Conservation (phyloP, 352 stramenopile genomes). For the Globisporangium polare region DNA sequence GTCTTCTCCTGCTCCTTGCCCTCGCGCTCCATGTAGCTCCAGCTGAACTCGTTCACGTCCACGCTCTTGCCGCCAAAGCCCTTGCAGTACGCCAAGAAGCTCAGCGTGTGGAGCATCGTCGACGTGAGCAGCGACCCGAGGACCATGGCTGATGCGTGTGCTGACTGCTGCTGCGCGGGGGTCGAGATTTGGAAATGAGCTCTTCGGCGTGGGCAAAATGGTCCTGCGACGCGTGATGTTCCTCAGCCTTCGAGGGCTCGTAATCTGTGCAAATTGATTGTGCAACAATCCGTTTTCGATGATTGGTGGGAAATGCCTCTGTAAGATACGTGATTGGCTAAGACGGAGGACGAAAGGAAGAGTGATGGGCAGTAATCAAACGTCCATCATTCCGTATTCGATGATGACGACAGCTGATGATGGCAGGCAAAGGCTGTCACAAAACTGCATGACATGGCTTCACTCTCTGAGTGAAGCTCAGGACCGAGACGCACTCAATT, state of each 20-base stretch:
- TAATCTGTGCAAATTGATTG: neutral
- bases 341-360: neutral
- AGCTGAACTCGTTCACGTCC: conserved; percentile 53
- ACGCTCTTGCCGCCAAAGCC: conserved; percentile 50
- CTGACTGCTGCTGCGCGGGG: neutral
- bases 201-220: neutral
- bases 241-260: neutral
- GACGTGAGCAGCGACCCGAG: conserved; percentile 21
- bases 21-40: conserved; percentile 70
- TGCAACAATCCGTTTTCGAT: no score
- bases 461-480: neutral
- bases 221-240: neutral
- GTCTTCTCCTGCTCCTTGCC: conserved; percentile 26
- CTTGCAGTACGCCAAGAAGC: conserved; percentile 46
- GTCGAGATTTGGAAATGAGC: neutral
- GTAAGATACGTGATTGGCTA: neutral
- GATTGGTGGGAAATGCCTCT: neutral
- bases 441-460: neutral
- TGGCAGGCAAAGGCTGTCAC: neutral
- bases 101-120: conserved; percentile 36
- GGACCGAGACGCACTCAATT: no score
- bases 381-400: neutral
- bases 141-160: conserved; percentile 14
- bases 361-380: conserved; percentile 1
- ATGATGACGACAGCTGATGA: conserved; percentile 7